Conservation (phyloP, 2,329 filamentous ascomycete genomes). For the Paracamarosporium sp. region DNA sequence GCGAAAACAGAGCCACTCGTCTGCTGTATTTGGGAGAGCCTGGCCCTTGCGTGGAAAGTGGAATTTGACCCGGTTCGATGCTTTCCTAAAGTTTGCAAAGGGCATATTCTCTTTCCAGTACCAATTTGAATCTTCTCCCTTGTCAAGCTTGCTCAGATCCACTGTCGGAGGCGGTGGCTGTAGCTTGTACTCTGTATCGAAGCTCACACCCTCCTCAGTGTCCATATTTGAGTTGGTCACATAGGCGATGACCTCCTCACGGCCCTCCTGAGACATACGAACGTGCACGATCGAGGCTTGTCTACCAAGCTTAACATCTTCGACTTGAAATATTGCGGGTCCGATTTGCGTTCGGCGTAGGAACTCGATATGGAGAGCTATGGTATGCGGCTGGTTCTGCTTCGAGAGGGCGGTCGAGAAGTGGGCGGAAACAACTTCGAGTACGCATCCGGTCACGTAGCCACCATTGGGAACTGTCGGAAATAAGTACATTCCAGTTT, state of each 20-base stretch:
- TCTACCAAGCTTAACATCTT: conserved; percentile 69
- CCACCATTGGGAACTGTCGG: conserved; percentile 72
- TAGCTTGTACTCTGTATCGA: conserved; percentile 62
- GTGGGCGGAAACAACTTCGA: conserved; percentile 65
- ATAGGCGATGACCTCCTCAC: conserved; percentile 69
- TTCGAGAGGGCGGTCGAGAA: conserved; percentile 64
- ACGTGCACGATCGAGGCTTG: conserved; percentile 70
- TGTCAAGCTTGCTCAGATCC: conserved; percentile 50
- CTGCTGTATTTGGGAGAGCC: conserved; percentile 51
- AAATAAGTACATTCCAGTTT: conserved; percentile 2
- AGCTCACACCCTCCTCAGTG: conserved; percentile 64
- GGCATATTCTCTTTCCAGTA: conserved; percentile 51
- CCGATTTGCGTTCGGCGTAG: conserved; percentile 68
- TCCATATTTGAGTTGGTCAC: conserved; percentile 69
- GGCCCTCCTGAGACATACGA: conserved; percentile 61
- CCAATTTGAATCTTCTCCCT: conserved; percentile 59
- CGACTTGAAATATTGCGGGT: conserved; percentile 62
- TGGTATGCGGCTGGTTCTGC: conserved; percentile 67
- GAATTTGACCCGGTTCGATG: conserved; percentile 58
- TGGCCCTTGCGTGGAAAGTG: conserved; percentile 60
- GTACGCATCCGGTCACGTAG: conserved; percentile 69
- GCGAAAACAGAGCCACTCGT: conserved; percentile 72
- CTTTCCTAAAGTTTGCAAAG: conserved; percentile 56
- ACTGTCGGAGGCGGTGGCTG: conserved; percentile 53
- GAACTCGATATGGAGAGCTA: conserved; percentile 70